These are phyloP conservation scores for Mycena leptocephala DNA, from an alignment of 768 basidiomycete genomes.

Conservation along the genomic window DNA sequence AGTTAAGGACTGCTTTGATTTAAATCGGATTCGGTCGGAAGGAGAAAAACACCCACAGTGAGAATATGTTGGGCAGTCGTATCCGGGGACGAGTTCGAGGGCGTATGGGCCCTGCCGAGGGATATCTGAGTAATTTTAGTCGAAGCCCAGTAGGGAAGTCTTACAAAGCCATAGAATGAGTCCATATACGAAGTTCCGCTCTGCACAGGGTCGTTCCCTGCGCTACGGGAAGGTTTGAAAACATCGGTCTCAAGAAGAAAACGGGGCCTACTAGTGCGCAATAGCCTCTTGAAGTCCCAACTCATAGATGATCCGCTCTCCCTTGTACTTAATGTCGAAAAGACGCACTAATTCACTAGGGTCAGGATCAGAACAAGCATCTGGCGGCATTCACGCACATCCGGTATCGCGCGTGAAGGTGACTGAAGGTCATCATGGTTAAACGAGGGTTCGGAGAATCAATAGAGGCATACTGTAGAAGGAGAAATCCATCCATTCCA, in stretches of 20 bases:
- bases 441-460: background rate
- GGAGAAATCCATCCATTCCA: conserved; percentile 44
- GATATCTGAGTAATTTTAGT: conserved; percentile 25
- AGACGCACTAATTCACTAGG: conserved; percentile 13
- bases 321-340: conserved; percentile 50
- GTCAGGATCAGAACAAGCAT: conserved; percentile 43
- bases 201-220: conserved; percentile 69
- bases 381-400: conserved; percentile 41
- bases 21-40: too few relatives aligned
- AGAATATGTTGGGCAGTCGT: conserved; percentile 70
- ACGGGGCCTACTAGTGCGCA: conserved; percentile 23
- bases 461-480: conserved; percentile 29
- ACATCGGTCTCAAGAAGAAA: background rate
- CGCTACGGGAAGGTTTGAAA: conserved; percentile 38
- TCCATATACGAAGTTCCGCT: conserved; percentile 68
- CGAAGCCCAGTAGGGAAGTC: conserved; percentile 19
- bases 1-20: conserved; percentile 64
- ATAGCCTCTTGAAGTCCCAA: conserved; percentile 46
- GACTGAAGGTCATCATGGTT: conserved; percentile 50
- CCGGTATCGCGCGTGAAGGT: conserved; percentile 72
- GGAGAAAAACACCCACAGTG: conserved; percentile 43
- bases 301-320: conserved; percentile 70
- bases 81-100: conserved; percentile 67
- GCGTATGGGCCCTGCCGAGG: conserved; percentile 62
- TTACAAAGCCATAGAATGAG: conserved; percentile 37